Base-by-base conservation (phyloP, 345 rosid species). In the Cardamine occulta region DNA sequence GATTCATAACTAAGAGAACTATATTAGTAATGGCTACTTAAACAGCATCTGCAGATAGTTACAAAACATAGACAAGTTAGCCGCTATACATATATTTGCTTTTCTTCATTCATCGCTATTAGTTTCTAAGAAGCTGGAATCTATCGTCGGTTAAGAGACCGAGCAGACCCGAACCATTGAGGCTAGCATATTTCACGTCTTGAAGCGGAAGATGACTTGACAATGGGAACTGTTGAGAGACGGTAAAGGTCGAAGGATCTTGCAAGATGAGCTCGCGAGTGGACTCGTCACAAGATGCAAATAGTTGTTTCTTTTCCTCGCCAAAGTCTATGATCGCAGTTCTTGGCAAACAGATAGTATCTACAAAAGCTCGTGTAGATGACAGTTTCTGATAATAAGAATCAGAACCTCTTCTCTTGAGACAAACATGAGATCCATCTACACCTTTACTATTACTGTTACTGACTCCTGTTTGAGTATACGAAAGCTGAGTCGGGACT, bases 231-330 rank as follows among this genome's bases (percentile, higher is more conserved):
- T 72, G 73, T 63, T 86, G 93, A 40, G 76, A 68, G 60, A 75
- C 63, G 0, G 74, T 21, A 68, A 93, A 86, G 55, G 84, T 82
- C 3, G 87, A 91, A 77, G 89, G 76, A 74, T 89, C 86, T 74
- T 84, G 97, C 89, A 94, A 77, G 59, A 81, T 26, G 79, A 94
- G 58, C 57, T 78, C 84, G 15, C 76, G 61, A 5, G 86, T 74
- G 47, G 37, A 82, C 83, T 91, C 98, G n/a, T 94, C 94, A 15
- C 88, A 84, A 21, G 85, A 77, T 56, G 80, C 96, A 34, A 78
- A 78, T 70, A 93, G 85, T 67, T 87, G 59, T 12, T 71, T 74
- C 52, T 73, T 80, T 77, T 70, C 68, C 40, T 79, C 79, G 67
- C 70, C 83, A 44, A 69, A 74, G 67, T 85, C 82, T 31, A 94